A percentile compares a stretch with the other conserved stretches of the same genome.
These are phyloP conservation scores for Sugiyamaella qingdaonensis DNA, from an alignment of 805 yeast genomes.

Conservation along the genomic window DNA sequence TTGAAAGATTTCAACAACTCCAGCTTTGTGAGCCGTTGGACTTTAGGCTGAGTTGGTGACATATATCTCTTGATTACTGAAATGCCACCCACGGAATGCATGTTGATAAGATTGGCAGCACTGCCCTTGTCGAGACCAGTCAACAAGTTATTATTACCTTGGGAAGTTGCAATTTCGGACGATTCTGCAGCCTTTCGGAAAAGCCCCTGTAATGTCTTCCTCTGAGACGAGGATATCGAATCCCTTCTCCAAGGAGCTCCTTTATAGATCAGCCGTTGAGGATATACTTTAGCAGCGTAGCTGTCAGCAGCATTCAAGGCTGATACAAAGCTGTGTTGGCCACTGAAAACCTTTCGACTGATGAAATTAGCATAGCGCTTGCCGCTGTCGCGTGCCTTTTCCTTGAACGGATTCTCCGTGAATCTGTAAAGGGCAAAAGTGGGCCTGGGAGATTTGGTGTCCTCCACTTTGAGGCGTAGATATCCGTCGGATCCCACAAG, in stretches of 20 bases:
- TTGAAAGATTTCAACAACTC: not conserved
- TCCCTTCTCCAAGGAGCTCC: slow-evolving; percentile 14
- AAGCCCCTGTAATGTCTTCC: not conserved
- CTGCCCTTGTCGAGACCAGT: slow-evolving; percentile 7
- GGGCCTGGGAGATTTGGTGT: not conserved
- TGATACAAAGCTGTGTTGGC: slow-evolving; percentile 2
- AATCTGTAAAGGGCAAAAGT: slow-evolving; percentile 1
- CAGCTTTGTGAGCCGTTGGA: not conserved
- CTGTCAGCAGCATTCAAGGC: slow-evolving; percentile 18
- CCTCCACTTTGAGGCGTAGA: slow-evolving; percentile 7
- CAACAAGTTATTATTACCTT: not conserved
- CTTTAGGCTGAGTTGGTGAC: not conserved
- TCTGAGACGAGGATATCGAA: not conserved
- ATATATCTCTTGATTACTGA: not conserved
- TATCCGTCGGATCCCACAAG: slow-evolving; percentile 14
- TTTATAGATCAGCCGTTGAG: not conserved
- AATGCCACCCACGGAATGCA: slow-evolving; percentile 4
- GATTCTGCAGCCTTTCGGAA: not conserved
- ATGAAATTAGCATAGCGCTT: not conserved
- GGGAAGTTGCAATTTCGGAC: not conserved
- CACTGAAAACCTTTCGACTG: not conserved
- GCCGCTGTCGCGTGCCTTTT: not conserved
- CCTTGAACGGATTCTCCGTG: slow-evolving; percentile 5
- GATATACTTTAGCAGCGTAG: slow-evolving; percentile 6
- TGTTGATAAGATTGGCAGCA: slow-evolving; percentile 8